Base-by-base conservation (phyloP, 2,329 filamentous ascomycete genomes). In the Gremmenia infestans region DNA sequence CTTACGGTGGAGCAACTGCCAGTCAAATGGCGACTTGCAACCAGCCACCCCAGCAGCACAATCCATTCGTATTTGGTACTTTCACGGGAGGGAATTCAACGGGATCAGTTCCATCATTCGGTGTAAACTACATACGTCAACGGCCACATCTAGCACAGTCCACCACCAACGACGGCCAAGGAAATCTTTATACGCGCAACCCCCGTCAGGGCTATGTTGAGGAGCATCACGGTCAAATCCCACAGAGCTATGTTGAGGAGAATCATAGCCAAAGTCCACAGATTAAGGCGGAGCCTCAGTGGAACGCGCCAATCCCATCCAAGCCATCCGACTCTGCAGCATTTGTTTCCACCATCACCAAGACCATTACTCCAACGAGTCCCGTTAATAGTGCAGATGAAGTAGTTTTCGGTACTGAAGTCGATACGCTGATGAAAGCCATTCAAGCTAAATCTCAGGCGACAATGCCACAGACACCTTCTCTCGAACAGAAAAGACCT, bases 351-450 rank as follows among this genome's bases (percentile, higher is more conserved):
- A 55, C 59, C 4, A 62, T 47, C 22, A 55, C 46, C 45, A 61
- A 61, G 45, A 52, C 46, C 8, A 55, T 61, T 12, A 45, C 48
- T 5, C 51, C 60, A 6, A 54, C 47, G 6, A 17, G 52, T 12
- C 52, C 57, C 9, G 48, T 46, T 32, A 55, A 53, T 19, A 52
- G 56, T 1, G 36, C 56, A 12, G 46, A 52, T 11, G 76, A 81
- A n/a, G 74, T 83, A 40, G 79, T 81, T 58, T 93, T 92, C 69
- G 80, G 82, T n/a, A 96, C 91, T 0, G 83, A 90, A 57, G 85
- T 97, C 39, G 92, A 97, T 69, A 86, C 85, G 43, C 74, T 97
- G 43, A 96, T 97, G 91, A 91, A 87, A 72, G 83, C 87, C 0
- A 93, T 97, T 47, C 91, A 96, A 70, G 76, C 82, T 46, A 88